Conservation (phyloP, 2,329 filamentous ascomycete genomes). For the Arachnomyces sp. region DNA sequence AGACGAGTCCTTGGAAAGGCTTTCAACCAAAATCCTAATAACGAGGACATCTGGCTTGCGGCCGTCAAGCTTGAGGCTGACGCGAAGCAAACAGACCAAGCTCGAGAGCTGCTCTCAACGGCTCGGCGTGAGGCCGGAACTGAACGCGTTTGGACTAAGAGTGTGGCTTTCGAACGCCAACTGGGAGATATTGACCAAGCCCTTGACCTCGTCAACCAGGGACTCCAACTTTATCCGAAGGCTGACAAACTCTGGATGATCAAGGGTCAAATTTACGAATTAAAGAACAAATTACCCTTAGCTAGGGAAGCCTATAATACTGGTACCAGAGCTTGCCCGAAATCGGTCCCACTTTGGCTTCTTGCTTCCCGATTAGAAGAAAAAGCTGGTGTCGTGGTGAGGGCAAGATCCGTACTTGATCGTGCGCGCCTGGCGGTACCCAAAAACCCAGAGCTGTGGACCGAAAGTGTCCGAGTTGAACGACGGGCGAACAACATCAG, state of each 20-base stretch:
- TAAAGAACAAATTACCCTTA: constrained; percentile 67
- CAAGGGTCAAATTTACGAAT: constrained; percentile 96
- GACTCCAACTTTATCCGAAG: constrained; percentile 75
- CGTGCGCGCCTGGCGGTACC: constrained; percentile 80
- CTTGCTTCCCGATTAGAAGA: constrained; percentile 86
- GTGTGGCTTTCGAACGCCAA: constrained; percentile 85
- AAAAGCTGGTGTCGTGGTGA: constrained; percentile 71
- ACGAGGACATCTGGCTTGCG: constrained; percentile 95
- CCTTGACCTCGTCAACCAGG: constrained; percentile 79
- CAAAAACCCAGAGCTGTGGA: constrained; percentile 78
- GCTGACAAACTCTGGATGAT: constrained; percentile 94
- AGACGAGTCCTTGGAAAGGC: constrained; percentile 77
- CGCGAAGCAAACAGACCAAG: constrained; percentile 72
- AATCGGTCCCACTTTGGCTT: constrained; percentile 81
- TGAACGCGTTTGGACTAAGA: constrained; percentile 96
- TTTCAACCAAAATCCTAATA: constrained; percentile 91
- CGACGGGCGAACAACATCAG: constrained; percentile 72
- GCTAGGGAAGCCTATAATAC: constrained; percentile 84
- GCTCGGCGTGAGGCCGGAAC: constrained; percentile 86
- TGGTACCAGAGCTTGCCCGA: constrained; percentile 78
- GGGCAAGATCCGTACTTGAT: constrained; percentile 89
- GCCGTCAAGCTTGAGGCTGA: constrained; percentile 96
- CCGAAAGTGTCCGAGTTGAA: constrained; percentile 89
- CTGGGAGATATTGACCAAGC: constrained; percentile 71
- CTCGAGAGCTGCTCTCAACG: constrained; percentile 69